Conservation (phyloP, 1,284 basidiomycete genomes). For the Omphalotus olearius region DNA sequence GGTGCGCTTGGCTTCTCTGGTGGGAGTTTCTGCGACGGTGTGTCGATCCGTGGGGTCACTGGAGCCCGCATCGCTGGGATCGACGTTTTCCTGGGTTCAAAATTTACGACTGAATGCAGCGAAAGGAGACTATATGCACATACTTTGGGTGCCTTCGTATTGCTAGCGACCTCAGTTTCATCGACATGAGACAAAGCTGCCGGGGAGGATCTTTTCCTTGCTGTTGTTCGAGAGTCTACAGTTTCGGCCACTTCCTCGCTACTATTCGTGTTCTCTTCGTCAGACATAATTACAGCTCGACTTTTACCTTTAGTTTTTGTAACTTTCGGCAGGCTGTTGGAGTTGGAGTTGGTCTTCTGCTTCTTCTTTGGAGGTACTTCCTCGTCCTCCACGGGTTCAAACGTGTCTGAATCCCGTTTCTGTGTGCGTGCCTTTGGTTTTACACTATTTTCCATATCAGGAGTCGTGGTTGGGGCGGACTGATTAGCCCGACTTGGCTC, state of each 20-base stretch:
- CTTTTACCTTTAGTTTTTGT: conserved; percentile 1
- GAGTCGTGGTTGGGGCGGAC: too few species aligned
- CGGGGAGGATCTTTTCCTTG: background rate
- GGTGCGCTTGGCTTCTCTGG: conserved; percentile 7
- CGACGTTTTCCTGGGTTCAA: conserved; percentile 23
- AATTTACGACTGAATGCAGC: conserved; percentile 1
- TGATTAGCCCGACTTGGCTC: background rate
- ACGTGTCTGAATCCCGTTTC: background rate
- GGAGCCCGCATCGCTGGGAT: conserved; percentile 7
- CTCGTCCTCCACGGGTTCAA: background rate
- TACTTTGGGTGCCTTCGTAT: too few species aligned
- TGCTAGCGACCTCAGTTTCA: background rate
- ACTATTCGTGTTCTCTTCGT: conserved; percentile 6
- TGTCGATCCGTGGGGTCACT: background rate
- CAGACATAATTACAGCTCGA: background rate
- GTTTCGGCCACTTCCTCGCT: background rate
- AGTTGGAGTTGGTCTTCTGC: background rate
- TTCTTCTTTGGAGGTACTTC: conserved; percentile 5
- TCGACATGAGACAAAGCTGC: background rate
- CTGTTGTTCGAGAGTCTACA: background rate
- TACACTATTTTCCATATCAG: background rate
- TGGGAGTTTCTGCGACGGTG: conserved; percentile 7
- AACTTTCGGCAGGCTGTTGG: background rate
- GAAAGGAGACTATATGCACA: too few species aligned
- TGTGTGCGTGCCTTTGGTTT: background rate